Percentiles rank a stretch among this genome's conserved stretches.
Conservation (phyloP, 306 rosid species). For the Geum urbanum region DNA sequence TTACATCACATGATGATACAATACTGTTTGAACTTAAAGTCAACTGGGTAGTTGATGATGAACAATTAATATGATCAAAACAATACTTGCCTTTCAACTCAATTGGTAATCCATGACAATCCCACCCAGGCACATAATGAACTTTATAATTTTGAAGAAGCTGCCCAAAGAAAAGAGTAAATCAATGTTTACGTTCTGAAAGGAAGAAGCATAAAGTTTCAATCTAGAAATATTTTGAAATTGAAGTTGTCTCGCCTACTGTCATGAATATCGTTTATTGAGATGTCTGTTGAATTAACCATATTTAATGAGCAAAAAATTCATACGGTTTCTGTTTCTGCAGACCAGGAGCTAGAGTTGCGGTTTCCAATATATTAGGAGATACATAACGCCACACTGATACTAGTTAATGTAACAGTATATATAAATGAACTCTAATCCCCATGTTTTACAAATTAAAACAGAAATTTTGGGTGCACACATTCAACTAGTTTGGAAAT, state of each 20-base stretch:
- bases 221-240: not conserved
- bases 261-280: not conserved
- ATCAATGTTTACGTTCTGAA: constrained; percentile 3
- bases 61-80: constrained; percentile 12
- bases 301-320: not conserved
- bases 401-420: not conserved
- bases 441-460: not conserved
- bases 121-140: constrained; percentile 97
- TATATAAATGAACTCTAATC: not conserved
- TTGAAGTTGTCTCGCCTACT: constrained; percentile 3
- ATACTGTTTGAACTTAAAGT: not conserved
- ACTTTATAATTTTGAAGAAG: constrained; percentile 92
- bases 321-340: not conserved
- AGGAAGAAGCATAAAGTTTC: not conserved
- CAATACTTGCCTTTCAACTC: constrained; percentile 87
- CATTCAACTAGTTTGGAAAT: not conserved
- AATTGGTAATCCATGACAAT: constrained; percentile 98
- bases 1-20: not conserved
- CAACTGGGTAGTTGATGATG: too few relatives aligned
- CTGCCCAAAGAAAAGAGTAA: constrained; percentile 39
- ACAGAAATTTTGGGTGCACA: not conserved
- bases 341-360: not conserved
- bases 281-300: not conserved
- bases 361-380: too few relatives aligned
- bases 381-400: too few relatives aligned